Percentiles rank a stretch among this genome's conserved stretches.
Conservation (phyloP, 331 rosid species). For the Stylosanthes scabra region DNA sequence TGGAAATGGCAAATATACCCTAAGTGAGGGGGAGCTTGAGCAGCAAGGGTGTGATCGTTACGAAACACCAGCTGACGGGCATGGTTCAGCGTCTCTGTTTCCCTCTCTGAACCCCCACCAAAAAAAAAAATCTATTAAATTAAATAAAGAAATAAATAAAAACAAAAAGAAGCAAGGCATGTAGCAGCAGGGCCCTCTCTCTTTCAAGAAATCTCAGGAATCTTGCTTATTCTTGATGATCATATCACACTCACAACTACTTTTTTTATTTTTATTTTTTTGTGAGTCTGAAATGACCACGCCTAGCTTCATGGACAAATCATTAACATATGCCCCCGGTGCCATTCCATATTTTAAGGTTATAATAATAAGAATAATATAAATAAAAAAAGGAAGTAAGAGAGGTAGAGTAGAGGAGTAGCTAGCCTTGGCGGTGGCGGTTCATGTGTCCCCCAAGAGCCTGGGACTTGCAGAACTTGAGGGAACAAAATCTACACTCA, state of each 20-base stretch:
- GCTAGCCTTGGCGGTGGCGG: slow-evolving; percentile 98
- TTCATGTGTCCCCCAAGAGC: slow-evolving; percentile 99
- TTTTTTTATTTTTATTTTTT: neutral
- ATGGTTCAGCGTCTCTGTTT: slow-evolving; percentile 92
- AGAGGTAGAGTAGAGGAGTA: neutral
- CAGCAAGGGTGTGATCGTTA: slow-evolving; percentile 67
- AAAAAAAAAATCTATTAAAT: neutral
- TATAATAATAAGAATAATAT: neutral
- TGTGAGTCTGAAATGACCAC: slow-evolving; percentile 59
- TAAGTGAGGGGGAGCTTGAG: slow-evolving; percentile 68
- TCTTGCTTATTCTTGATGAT: neutral
- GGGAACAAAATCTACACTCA: slow-evolving; percentile 99
- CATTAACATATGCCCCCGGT: slow-evolving; percentile 35
- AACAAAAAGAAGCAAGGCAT: neutral
- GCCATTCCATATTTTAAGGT: neutral
- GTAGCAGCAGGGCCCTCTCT: neutral
- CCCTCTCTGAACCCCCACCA: slow-evolving; percentile 69
- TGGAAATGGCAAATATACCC: slow-evolving; percentile 55
- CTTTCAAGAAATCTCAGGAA: slow-evolving; percentile 24
- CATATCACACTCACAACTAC: neutral
- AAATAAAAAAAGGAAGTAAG: neutral
- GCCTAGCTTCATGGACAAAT: slow-evolving; percentile 35
- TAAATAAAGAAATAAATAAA: slow-evolving; percentile 21
- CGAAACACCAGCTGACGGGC: slow-evolving; percentile 96
- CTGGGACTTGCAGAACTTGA: slow-evolving; percentile 99